Evolutionary conservation across 2,329 filamentous ascomycete species (phyloP).

Genomic region (Penicillium verrucosum): DNA sequence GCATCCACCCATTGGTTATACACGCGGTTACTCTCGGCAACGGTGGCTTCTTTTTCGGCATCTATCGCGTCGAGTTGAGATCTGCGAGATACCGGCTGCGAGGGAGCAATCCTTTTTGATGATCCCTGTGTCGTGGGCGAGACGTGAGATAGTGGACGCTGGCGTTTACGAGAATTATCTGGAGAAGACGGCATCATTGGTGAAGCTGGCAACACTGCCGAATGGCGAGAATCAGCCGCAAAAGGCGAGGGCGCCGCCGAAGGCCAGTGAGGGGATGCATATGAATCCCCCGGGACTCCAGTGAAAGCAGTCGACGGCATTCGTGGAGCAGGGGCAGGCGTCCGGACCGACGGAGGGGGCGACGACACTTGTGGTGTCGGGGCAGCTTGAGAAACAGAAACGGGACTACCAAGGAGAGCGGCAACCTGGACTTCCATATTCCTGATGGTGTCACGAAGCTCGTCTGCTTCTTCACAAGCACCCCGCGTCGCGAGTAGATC

Average conservation of each 20-base stretch:
- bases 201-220: neutral
- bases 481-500: constrained; percentile 29
- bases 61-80: constrained; percentile 9
- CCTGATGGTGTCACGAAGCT: constrained; percentile 27
- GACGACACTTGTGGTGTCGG: neutral
- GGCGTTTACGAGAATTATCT: constrained; percentile 16
- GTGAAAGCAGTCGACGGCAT: neutral
- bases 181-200: neutral
- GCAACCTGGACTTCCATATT: constrained; percentile 26
- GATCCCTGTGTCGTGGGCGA: constrained; percentile 6
- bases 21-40: neutral
- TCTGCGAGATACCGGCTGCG: constrained; percentile 3
- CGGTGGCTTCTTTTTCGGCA: neutral
- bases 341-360: neutral
- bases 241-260: constrained; percentile 20
- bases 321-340: neutral
- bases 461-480: constrained; percentile 25
- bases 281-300: neutral
- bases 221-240: neutral
- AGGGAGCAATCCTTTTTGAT: constrained; percentile 14
- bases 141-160: constrained; percentile 14
- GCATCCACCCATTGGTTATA: constrained; percentile 9
- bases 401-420: constrained; percentile 10
- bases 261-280: constrained; percentile 12
- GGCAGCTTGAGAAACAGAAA: neutral